These are phyloP conservation scores for Rhodamnia rubescens DNA, from an alignment of 345 rosid genomes.

Conservation along the genomic window DNA sequence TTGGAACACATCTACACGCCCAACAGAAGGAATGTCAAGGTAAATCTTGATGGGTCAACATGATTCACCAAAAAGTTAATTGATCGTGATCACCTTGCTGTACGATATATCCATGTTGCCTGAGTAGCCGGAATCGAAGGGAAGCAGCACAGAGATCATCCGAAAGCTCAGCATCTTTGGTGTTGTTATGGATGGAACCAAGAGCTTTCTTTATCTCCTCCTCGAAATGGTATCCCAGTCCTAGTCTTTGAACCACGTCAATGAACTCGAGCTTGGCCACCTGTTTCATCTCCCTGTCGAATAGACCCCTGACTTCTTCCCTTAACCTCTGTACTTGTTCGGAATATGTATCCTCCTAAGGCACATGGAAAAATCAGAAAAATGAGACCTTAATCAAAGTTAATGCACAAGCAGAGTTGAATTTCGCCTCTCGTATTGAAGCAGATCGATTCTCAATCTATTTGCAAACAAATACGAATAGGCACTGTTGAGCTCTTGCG, in stretches of 20 bases:
- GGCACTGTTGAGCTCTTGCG: too few relatives aligned
- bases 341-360: background rate
- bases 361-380: background rate
- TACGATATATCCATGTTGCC: background rate
- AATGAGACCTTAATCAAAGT: background rate
- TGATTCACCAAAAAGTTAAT: background rate
- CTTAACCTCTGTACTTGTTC: background rate
- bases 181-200: background rate
- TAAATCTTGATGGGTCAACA: background rate
- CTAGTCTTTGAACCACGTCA: constrained; percentile 3
- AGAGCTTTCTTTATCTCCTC: background rate
- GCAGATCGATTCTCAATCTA: background rate
- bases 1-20: background rate
- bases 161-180: background rate
- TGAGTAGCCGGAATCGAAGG: constrained; percentile 6
- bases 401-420: background rate
- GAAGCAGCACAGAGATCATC: background rate
- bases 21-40: background rate
- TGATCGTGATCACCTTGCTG: background rate
- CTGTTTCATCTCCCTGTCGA: background rate
- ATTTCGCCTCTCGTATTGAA: background rate
- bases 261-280: constrained; percentile 1
- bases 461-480: too few relatives aligned
- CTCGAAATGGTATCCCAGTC: constrained; percentile 9
- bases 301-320: background rate